Evolutionary conservation across 2,329 filamentous ascomycete species (phyloP).

Genomic region (Stemphylium lycopersici): DNA sequence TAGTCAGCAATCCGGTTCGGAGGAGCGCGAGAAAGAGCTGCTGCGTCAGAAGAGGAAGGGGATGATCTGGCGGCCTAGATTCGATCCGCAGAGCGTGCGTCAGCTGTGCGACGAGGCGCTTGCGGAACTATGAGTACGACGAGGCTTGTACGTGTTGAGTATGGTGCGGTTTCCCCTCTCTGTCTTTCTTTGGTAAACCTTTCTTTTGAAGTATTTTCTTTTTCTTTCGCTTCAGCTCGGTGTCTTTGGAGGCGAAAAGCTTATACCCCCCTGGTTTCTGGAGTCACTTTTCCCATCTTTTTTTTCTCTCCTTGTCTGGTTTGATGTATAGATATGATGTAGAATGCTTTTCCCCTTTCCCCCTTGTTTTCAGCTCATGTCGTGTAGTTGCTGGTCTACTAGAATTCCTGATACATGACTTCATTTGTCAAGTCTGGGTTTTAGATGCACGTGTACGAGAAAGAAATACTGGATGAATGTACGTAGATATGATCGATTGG

Average conservation of each 20-base stretch:
- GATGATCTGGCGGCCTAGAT: conserved; percentile 34
- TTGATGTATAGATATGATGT: neutral
- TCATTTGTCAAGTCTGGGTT: neutral
- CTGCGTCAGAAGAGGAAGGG: conserved; percentile 22
- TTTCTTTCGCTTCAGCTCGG: neutral
- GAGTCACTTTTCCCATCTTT: neutral
- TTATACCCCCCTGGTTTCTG: conserved; percentile 1
- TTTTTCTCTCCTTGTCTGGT: neutral
- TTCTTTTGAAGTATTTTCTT: neutral
- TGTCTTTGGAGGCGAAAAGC: neutral
- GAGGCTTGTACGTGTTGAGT: neutral
- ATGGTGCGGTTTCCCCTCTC: too few species aligned
- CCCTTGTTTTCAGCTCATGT: neutral
- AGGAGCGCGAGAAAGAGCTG: conserved; percentile 17
- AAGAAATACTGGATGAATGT: neutral
- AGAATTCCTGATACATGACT: neutral
- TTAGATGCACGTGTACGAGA: neutral
- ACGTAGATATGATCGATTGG: neutral
- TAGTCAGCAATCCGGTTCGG: conserved; percentile 6
- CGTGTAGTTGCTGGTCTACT: neutral
- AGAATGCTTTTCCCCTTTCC: neutral
- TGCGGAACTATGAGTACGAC: conserved; percentile 27
- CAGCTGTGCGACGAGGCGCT: conserved; percentile 39
- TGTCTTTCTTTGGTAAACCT: neutral
- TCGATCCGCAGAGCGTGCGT: conserved; percentile 35